These are phyloP conservation scores for Paracamarosporium sp. DNA, from an alignment of 2,329 filamentous ascomycete genomes.

Conservation along the genomic window DNA sequence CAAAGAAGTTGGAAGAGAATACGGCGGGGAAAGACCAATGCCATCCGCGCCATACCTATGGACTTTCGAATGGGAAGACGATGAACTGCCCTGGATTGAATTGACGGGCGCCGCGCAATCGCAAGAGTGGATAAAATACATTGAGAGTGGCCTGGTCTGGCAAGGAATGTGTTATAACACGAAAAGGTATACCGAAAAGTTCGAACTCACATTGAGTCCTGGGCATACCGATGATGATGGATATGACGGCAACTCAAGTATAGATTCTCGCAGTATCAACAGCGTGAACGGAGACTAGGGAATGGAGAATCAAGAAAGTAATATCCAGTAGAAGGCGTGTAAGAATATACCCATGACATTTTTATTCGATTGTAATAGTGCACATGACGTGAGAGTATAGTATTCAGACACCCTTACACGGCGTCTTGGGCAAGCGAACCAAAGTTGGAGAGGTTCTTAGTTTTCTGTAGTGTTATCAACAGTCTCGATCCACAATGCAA, in stretches of 20 bases:
- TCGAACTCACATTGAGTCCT: constrained; percentile 3
- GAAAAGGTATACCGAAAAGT: constrained; percentile 7
- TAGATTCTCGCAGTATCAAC: constrained; percentile 5
- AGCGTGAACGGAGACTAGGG: background rate
- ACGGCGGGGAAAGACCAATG: background rate
- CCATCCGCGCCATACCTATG: constrained; percentile 8
- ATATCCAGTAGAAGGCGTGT: background rate
- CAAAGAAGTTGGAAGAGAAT: constrained; percentile 4
- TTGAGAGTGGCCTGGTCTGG: constrained; percentile 5
- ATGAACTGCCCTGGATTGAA: constrained; percentile 11
- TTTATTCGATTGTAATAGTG: background rate
- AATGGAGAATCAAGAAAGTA: background rate
- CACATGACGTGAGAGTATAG: too few relatives aligned
- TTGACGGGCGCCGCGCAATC: constrained; percentile 5
- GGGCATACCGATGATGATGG: constrained; percentile 7
- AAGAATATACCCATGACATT: background rate
- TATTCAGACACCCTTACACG: too few relatives aligned
- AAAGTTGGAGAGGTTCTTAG: too few relatives aligned
- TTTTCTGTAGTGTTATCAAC: too few relatives aligned
- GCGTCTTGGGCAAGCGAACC: too few relatives aligned
- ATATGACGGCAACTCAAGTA: background rate
- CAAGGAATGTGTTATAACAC: constrained; percentile 6
- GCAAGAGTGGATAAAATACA: constrained; percentile 3
- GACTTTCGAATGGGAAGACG: constrained; percentile 7
- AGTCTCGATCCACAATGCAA: too few relatives aligned